Evolutionary conservation across 106 monocot genomes (phyloP), one percentile per base, ranked within the genome.

Genomic region (Alisma plantagoaquatica): DNA sequence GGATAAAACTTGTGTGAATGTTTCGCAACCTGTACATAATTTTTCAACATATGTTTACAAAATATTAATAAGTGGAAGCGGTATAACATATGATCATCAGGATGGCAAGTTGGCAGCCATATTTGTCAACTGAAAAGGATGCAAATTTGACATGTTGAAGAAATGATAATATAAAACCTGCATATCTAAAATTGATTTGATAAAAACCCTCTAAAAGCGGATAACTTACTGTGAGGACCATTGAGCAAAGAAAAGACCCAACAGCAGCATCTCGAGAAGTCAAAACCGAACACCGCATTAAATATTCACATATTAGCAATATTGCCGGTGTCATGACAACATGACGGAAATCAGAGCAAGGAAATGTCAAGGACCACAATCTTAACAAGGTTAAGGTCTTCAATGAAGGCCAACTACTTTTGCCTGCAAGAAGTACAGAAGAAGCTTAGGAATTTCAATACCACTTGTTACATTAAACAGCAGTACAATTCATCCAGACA

Each of bases 271-370:
- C 98, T 51, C 57, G 81, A 59, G 74, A 73, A 10, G 64, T 82
- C 20, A 64, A 33, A 51, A 98, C 79, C 3, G 77, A 85, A 45
- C 98, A 98, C 9, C 85, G 75, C 72, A 82, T 86, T 68, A 98
- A 68, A 76, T 85, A 98, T 68, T 98, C 90, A 27, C 81, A 98
- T 69, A 98, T 98, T 54, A 98, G 57, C 29, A 90, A 68, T 41
- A 78, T 74, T 57, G 65, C 70, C 57, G 98, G 98, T 57, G 98
- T 98, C 76, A 74, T 82, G 41, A 98, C 82, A 20, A 75, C 78
- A 71, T 98, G 98, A 21, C 98, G 98, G 60, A 85, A 98, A 63
- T 98, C 98, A 33, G 98, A 84, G 69, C 89, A 85, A 27, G 98
- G 90, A 56, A 90, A 98, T 48, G 66, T 85, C 22, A 90, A 51